Conservation (phyloP, 495 filamentous ascomycete genomes). For the Aspergillus nanangensis region DNA sequence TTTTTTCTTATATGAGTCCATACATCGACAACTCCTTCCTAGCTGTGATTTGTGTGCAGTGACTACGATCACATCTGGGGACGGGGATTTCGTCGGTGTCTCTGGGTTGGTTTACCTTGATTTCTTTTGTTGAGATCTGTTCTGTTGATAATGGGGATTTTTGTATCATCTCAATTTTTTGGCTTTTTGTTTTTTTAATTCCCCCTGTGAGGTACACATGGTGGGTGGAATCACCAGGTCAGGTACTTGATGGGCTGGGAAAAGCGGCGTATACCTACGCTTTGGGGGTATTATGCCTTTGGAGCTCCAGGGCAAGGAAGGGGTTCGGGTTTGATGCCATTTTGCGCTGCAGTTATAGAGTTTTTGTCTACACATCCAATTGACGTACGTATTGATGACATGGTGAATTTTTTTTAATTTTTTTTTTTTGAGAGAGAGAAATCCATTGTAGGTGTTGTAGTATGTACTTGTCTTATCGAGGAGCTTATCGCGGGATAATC, state of each 20-base stretch:
- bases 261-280: constrained; percentile 11
- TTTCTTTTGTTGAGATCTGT: too few species aligned
- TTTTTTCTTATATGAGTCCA: too few species aligned
- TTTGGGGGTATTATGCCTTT: too few species aligned
- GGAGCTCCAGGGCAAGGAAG: background rate
- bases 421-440: too few species aligned
- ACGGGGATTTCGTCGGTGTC: constrained; percentile 22
- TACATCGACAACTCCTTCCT: background rate
- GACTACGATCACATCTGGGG: constrained; percentile 14
- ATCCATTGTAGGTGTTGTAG: too few species aligned
- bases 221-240: constrained; percentile 13
- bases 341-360: background rate
- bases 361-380: background rate
- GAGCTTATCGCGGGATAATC: too few species aligned
- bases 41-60: constrained; percentile 1
- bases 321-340: constrained; percentile 1
- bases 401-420: background rate
- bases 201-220: constrained; percentile 5
- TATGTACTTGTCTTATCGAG: too few species aligned
- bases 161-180: constrained; percentile 16
- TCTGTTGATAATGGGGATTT: constrained; percentile 26
- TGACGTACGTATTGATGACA: background rate
- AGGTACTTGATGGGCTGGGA: constrained; percentile 12
- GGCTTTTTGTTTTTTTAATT: background rate
- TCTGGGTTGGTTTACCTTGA: constrained; percentile 1